Conservation (phyloP, 2,329 filamentous ascomycete genomes). For the Ampelomyces quisqualis region DNA sequence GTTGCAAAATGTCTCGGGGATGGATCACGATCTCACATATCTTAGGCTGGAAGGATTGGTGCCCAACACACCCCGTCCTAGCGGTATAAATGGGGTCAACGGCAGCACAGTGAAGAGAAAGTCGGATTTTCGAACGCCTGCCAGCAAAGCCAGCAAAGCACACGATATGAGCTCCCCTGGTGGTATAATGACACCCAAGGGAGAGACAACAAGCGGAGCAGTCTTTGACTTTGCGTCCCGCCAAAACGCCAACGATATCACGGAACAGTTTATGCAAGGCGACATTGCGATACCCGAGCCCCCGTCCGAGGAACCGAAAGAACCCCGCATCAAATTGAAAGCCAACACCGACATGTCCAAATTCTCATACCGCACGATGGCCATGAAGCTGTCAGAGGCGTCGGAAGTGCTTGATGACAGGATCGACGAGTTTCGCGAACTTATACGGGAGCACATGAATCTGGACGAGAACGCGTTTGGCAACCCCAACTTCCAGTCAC, state of each 20-base stretch:
- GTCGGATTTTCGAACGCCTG: conserved; percentile 53
- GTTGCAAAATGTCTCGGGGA: conserved; percentile 1
- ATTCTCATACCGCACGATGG: conserved; percentile 85
- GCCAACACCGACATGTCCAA: conserved; percentile 89
- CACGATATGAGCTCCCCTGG: conserved; percentile 55
- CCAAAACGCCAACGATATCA: conserved; percentile 73
- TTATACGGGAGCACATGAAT: conserved; percentile 71
- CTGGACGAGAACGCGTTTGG: conserved; percentile 81
- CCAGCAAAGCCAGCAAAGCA: conserved; percentile 46
- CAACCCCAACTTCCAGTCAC: conserved; percentile 81
- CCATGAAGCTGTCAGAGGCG: conserved; percentile 90
- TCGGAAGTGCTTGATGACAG: conserved; percentile 93
- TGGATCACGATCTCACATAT: conserved; percentile 9
- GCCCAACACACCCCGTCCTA: conserved; percentile 46
- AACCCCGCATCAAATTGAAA: conserved; percentile 79
- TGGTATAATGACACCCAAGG: conserved; percentile 36
- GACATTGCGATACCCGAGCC: conserved; percentile 67
- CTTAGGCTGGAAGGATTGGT: conserved; percentile 51
- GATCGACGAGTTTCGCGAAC: conserved; percentile 82
- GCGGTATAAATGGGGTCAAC: conserved; percentile 44
- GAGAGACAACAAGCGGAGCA: conserved; percentile 40
- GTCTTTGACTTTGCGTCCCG: conserved; percentile 72
- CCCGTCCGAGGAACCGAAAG: conserved; percentile 69
- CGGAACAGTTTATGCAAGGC: conserved; percentile 76
- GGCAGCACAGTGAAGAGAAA: conserved; percentile 57